Conservation (phyloP, 768 basidiomycete species). For the Phanerochaete carnosa region DNA sequence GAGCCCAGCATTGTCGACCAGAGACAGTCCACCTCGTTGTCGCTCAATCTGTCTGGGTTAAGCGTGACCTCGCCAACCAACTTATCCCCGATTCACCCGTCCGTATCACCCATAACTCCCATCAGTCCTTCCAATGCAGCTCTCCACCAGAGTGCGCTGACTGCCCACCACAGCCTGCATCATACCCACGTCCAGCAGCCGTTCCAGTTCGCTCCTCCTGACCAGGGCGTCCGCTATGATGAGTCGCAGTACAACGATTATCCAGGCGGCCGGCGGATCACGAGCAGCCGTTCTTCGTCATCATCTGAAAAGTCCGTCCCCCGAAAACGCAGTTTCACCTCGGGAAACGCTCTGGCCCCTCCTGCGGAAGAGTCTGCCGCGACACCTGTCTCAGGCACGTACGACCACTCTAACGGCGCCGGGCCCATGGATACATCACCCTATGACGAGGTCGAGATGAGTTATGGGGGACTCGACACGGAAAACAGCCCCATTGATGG, state of each 20-base stretch:
- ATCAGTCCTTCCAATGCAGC: constrained; percentile 51
- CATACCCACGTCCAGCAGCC: constrained; percentile 24
- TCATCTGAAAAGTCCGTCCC: constrained; percentile 59
- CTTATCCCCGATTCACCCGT: constrained; percentile 58
- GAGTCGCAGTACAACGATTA: constrained; percentile 24
- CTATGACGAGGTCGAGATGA: constrained; percentile 62
- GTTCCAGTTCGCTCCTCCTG: constrained; percentile 50
- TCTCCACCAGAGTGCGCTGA: constrained; percentile 40
- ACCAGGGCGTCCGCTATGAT: constrained; percentile 31
- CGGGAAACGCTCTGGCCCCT: constrained; percentile 34
- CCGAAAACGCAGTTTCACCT: constrained; percentile 64
- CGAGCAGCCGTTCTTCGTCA: constrained; percentile 37
- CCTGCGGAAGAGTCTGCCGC: constrained; percentile 28
- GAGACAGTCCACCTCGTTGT: constrained; percentile 39
- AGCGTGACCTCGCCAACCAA: constrained; percentile 65
- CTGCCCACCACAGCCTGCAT: constrained; percentile 32
- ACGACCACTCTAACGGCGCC: constrained; percentile 24
- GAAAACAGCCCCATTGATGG: constrained; percentile 44
- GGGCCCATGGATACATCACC: constrained; percentile 31
- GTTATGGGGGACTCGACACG: constrained; percentile 43
- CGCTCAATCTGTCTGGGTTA: constrained; percentile 67
- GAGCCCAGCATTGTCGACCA: constrained; percentile 20
- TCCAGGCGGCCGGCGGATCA: constrained; percentile 34
- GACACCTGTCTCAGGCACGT: constrained; percentile 14
- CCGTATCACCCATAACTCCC: constrained; percentile 49